Conservation (phyloP, 441 rosid genomes). For the Mallotus japonicus region DNA sequence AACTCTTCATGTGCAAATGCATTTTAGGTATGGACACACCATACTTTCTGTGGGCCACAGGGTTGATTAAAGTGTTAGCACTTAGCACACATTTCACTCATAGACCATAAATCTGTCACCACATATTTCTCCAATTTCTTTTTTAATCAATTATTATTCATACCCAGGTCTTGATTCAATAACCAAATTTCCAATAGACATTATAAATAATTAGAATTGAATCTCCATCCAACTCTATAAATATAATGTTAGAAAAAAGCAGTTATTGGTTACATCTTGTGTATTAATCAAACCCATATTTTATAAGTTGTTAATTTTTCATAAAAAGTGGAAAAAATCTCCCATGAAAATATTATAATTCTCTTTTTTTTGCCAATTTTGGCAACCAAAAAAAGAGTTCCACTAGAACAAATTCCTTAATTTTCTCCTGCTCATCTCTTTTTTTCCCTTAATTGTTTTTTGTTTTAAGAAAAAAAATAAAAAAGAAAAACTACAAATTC, state of each 20-base stretch:
- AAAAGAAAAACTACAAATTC: slow-evolving; percentile 24
- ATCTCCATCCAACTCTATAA: too few species aligned
- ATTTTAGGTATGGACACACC: slow-evolving; percentile 27
- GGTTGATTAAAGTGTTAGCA: slow-evolving; percentile 8
- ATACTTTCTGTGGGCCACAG: slow-evolving; percentile 21
- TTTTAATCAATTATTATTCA: neutral
- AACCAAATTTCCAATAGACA: too few species aligned
- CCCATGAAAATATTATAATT: neutral
- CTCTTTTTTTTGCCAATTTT: slow-evolving; percentile 20
- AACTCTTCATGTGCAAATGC: slow-evolving; percentile 26
- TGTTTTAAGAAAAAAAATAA: neutral
- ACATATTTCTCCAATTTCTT: neutral
- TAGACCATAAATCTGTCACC: neutral
- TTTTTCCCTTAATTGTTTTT: slow-evolving; percentile 13
- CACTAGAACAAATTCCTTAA: neutral
- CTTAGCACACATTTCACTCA: neutral
- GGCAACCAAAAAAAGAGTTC: slow-evolving; percentile 12
- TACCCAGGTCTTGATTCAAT: too few species aligned
- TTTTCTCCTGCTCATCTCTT: neutral
- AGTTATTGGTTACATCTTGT: neutral
- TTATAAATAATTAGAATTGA: too few species aligned
- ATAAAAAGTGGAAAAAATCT: neutral
- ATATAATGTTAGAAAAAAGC: too few species aligned
- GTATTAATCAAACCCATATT: neutral
- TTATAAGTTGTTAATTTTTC: neutral